Base-by-base conservation (phyloP, 805 yeast genomes). In the Spathaspora gorwiae region DNA sequence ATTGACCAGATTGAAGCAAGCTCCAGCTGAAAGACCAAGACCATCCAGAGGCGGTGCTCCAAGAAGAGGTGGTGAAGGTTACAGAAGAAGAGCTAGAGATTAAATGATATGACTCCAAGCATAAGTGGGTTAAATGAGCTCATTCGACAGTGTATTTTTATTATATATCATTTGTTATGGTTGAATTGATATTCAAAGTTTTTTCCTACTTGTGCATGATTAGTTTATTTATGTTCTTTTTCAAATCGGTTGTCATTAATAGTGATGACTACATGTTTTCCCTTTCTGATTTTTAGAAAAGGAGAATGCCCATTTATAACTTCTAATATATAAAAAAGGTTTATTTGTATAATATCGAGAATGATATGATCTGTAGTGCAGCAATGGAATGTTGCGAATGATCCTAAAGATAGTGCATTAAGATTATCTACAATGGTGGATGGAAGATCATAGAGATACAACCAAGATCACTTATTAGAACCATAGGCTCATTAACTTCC, bases 1-100 rank as follows among this genome's bases (percentile, higher is more conserved):
- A 72, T 84, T 87, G 76, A 94, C 99, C 73, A 87, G 92, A 83
- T 87, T 90, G 80, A 90, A 85, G 81, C 89, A 84, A 67, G 84
- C 92, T 71, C 87, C 92, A 72, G 90, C 94, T 73, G 83, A 83
- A 74, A 79, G 84, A 72, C 76, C 79, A 71, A 75, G 79, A 71
- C 49, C 64, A 54, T 65, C 70, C 61, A 68, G 66, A 57, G 65
- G 68, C 53, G 32, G 32, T 29, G 32, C 32, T 29, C 56, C 59
- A 60, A 64, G 68, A 64, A 58, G 51, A 52, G 51, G 48, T 46
- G 54, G 45, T 14, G 44, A 37, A 14, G 53, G 56, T 56, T 78
- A 78, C 81, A 78, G 83, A 77, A 78, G 83, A 75, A 80, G 85
- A 77, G 72, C 75, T 61, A 68, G 76, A 64, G 80, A 74, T 60